phyloP scores from a whole-genome alignment of 2,329 filamentous ascomycete genomes.

The Neoarthrinium moseri region DNA sequence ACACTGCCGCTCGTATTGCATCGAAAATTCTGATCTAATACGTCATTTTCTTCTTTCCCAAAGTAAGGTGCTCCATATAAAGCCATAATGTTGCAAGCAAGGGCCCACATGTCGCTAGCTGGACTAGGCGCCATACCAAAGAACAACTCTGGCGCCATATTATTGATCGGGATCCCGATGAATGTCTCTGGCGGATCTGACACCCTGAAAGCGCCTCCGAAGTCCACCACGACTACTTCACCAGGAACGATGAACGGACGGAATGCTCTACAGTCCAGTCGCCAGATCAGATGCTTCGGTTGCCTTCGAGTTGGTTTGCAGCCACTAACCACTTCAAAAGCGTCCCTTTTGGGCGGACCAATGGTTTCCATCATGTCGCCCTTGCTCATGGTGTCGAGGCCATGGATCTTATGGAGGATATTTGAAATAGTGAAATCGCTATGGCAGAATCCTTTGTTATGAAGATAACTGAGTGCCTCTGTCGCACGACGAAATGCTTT shows the following conservation, averaged over 20 bases:
- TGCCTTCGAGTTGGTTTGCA: background rate
- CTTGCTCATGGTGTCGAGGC: background rate
- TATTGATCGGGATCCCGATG: background rate
- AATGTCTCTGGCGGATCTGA: background rate
- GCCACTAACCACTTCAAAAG: background rate
- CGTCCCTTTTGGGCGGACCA: background rate
- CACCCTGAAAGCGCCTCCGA: background rate
- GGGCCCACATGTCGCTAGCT: background rate
- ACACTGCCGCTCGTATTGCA: background rate
- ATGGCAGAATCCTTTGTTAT: background rate
- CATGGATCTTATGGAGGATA: background rate
- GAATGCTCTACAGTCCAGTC: background rate
- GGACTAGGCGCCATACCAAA: background rate
- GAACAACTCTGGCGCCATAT: background rate
- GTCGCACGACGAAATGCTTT: background rate
- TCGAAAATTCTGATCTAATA: background rate
- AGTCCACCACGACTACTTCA: background rate
- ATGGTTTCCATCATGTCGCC: background rate
- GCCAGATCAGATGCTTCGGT: background rate
- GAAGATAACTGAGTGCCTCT: background rate
- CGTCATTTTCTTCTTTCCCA: too few relatives aligned
- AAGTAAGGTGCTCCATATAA: background rate
- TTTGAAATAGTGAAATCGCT: background rate
- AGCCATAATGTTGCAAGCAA: background rate
- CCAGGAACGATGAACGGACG: background rate